A percentile compares a stretch with the other conserved stretches of the same genome.
These are phyloP conservation scores for Sporothrix humicola DNA, from an alignment of 2,329 filamentous ascomycete species.

Conservation along the genomic window DNA sequence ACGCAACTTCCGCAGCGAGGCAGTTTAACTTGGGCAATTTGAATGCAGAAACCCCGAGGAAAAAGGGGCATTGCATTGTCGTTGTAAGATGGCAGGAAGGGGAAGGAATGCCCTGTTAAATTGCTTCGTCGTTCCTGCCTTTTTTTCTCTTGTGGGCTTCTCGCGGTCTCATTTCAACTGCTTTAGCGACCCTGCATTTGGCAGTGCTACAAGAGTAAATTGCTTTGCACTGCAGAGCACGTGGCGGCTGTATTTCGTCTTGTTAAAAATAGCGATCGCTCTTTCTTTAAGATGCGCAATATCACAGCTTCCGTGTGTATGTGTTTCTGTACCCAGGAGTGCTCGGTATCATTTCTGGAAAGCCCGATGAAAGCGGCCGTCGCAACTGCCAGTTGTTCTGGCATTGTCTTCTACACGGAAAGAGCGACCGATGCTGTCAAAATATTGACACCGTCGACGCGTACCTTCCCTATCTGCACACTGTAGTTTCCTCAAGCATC, in stretches of 20 bases:
- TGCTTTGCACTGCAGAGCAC: constrained; percentile 15
- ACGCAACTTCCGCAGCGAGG: not conserved
- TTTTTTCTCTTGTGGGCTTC: not conserved
- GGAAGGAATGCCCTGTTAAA: not conserved
- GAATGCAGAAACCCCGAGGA: not conserved
- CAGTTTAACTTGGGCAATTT: no score
- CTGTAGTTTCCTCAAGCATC: not conserved
- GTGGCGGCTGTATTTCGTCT: constrained; percentile 10
- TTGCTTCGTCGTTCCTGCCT: not conserved
- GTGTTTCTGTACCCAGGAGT: not conserved
- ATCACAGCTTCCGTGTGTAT: not conserved
- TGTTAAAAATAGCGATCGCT: constrained; percentile 1
- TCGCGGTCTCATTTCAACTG: constrained; percentile 12
- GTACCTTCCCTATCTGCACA: not conserved
- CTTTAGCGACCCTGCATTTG: constrained; percentile 24
- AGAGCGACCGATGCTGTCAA: not conserved
- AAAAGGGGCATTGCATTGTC: not conserved
- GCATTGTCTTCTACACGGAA: not conserved
- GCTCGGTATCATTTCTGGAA: not conserved
- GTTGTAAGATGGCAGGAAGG: not conserved
- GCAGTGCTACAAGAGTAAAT: not conserved
- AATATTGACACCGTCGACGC: not conserved
- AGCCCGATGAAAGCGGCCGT: not conserved
- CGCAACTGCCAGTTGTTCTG: no score
- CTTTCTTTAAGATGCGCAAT: not conserved